Base-by-base conservation (phyloP, 768 basidiomycete species). In the Panellus pusillus region DNA sequence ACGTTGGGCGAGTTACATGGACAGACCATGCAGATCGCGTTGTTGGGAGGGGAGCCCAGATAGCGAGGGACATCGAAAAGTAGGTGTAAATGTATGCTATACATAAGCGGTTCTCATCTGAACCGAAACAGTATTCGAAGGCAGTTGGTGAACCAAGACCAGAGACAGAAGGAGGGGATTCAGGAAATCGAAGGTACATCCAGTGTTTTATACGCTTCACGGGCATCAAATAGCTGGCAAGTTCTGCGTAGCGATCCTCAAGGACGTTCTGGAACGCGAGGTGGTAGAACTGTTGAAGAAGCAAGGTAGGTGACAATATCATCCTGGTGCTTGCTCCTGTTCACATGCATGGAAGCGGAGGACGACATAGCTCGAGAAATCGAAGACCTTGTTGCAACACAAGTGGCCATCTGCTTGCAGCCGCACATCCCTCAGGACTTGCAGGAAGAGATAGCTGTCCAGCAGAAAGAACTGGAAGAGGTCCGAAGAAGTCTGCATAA, bases 401-500 rank as follows among this genome's bases (percentile, higher is more conserved):
- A 81, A 55, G 81, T 87, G 2, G 71, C 74, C 0, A 63, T 68
- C 47, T 75, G 76, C 54, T 68, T 87, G 50, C 72, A 75, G 38
- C 58, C 56, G 1, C 71, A 80, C 52, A 75, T 83, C 6, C 77
- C 82, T 3, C 63, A 73, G 39, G 67, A 75, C 7, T 66, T 81
- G n/a, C 80, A 80, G 54, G 68, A 76, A 6, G 76, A 82, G 53
- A 66, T 85, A 1, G 68, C 66, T 7, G 57, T 65, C n/a, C 75
- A 78, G 52, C 74, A 74, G 57, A 61, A 54, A 7, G 71, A 80
- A 58, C 70, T 85, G 9, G 75, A 79, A 19, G 68, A 75, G 50
- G 70, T 79, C 19, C 73, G 76, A 47, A 66, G 73, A 17, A 66
- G 73, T 9, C 68, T 85, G 9, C 78, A 82, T 59, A 84, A 86